Evolutionary conservation across 2,329 filamentous ascomycete species (phyloP).

Genomic region (Pseudocercospora vitis): DNA sequence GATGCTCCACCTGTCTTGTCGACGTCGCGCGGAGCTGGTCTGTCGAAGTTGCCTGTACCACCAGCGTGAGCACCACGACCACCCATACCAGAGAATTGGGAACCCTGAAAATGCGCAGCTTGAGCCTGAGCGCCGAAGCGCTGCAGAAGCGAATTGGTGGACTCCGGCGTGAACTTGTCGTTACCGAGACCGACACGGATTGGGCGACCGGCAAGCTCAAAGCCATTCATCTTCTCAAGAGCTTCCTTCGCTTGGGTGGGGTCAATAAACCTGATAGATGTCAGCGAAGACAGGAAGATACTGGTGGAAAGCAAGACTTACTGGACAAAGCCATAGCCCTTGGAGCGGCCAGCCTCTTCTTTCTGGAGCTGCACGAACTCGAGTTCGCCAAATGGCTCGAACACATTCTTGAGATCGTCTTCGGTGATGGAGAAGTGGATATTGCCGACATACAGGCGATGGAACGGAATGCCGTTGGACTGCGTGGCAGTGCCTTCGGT

Average conservation of each 20-base stretch:
- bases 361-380: constrained; percentile 98
- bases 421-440: constrained; percentile 99
- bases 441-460: constrained; percentile 97
- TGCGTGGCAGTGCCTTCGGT: constrained; percentile 67
- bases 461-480: constrained; percentile 87
- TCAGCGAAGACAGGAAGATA: constrained; percentile 15
- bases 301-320: constrained; percentile 57
- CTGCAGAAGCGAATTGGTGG: constrained; percentile 86
- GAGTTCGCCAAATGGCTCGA: constrained; percentile 95
- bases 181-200: constrained; percentile 99
- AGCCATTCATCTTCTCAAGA: constrained; percentile 98
- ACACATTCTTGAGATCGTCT: constrained; percentile 90
- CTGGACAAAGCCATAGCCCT: constrained; percentile 99
- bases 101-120: constrained; percentile 54
- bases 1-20: constrained; percentile 86
- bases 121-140: constrained; percentile 77
- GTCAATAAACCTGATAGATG: constrained; percentile 51
- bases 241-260: constrained; percentile 89
- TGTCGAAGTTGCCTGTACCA: constrained; percentile 76
- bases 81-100: constrained; percentile 84
- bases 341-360: constrained; percentile 84
- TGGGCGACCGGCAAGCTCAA: constrained; percentile 93
- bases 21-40: constrained; percentile 72
- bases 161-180: constrained; percentile 99
- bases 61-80: constrained; percentile 82